Base-by-base conservation (phyloP, 352 stramenopile genomes). In the Peronospora belbahrii region DNA sequence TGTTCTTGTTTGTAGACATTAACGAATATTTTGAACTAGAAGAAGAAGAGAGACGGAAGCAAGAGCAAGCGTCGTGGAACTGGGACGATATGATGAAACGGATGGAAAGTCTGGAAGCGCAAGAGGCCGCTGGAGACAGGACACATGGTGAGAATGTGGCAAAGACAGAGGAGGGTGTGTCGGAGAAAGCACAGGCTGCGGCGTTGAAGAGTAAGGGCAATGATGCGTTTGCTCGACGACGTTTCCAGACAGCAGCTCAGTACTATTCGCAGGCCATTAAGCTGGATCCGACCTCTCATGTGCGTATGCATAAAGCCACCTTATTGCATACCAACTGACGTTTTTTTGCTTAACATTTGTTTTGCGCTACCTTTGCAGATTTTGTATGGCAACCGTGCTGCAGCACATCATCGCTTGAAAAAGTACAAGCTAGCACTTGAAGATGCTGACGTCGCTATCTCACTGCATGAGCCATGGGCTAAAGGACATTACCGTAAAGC, bases 191-290 rank as follows among this genome's bases (percentile, higher is more conserved):
- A 13, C 60, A 69, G 35, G 64, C 63, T n/a, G 55, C 62, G 10
- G 63, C 68, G 1, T 41, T 86, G 5, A 91, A 91, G 25, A 67
- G 67, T 6, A 83, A 88, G 40, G 82, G 82, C 19, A 94, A 94
- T 48, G 70, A 73, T 3, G 79, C 79, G 6, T 94, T 94, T 52
- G 65, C 78, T 13, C 70, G 65, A 19, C 59, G 68, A 2, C 67
- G 86, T 8, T 97, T 97, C 52, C 52, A 74, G 20, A 70, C 70
- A 10, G 86, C 90, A 3, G 68, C 85, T 24, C 62, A 77, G 24
- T 76, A 77, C n/a, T 97, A 97, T 58, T 88, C 81, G 10, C 71
- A 95, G 23, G 88, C 89, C 6, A 95, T 97, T 30, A 62, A 66
- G 14, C 28, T 88, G 35, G 65, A 91, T 4, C 64, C 79, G 6